Conservation (phyloP, 495 filamentous ascomycete genomes). For the Bacidia rubella region DNA sequence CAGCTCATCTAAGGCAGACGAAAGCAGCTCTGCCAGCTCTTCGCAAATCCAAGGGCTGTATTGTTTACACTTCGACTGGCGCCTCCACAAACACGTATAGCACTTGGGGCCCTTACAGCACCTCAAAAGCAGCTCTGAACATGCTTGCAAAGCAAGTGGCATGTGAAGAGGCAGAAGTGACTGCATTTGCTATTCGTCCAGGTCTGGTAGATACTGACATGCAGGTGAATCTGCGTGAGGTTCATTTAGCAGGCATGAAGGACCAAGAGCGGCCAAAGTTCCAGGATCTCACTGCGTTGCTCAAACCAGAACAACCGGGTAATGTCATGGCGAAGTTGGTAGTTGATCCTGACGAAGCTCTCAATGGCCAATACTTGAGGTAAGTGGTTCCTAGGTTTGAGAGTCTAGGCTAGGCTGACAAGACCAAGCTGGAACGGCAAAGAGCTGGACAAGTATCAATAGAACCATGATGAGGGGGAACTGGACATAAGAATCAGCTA, state of each 20-base stretch:
- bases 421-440: slow-evolving; percentile 11
- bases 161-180: slow-evolving; percentile 67
- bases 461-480: neutral
- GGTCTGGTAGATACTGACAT: slow-evolving; percentile 89
- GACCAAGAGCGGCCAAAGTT: slow-evolving; percentile 56
- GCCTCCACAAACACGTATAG: slow-evolving; percentile 54
- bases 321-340: slow-evolving; percentile 72
- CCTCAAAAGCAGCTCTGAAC: slow-evolving; percentile 81
- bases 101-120: slow-evolving; percentile 70
- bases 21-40: slow-evolving; percentile 63
- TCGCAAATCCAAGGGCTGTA: slow-evolving; percentile 50
- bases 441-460: slow-evolving; percentile 9
- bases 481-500: slow-evolving; percentile 18
- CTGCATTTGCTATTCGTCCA: slow-evolving; percentile 57
- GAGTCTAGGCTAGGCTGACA: slow-evolving; percentile 8
- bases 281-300: slow-evolving; percentile 45
- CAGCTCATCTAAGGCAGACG: slow-evolving; percentile 34
- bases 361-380: slow-evolving; percentile 66
- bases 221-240: slow-evolving; percentile 69
- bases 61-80: slow-evolving; percentile 66
- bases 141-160: slow-evolving; percentile 60
- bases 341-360: slow-evolving; percentile 42
- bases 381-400: too few species aligned
- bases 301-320: slow-evolving; percentile 74
- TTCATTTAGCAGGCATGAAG: slow-evolving; percentile 51